These are phyloP conservation scores for Tulasnella sp. DNA, from an alignment of 768 basidiomycete genomes.

Conservation along the genomic window DNA sequence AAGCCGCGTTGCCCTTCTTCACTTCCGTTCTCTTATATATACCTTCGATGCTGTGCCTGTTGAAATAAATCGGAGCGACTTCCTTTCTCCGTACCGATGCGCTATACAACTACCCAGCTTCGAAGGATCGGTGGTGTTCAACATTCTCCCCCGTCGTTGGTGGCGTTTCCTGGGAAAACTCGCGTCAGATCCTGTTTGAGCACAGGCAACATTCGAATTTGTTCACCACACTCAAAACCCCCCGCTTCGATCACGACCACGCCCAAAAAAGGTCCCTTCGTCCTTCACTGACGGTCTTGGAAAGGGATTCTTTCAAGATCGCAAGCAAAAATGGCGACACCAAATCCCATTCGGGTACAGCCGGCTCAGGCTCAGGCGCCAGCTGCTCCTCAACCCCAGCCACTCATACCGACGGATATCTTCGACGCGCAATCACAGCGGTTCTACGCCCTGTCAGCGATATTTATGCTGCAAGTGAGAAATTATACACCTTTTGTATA, in stretches of 20 bases:
- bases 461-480: conserved; percentile 65
- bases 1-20: not conserved
- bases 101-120: not conserved
- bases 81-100: not conserved
- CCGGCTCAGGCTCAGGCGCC: not conserved
- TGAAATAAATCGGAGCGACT: not conserved
- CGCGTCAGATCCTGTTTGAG: not conserved
- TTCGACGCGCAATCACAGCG: conserved; percentile 73
- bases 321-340: not conserved
- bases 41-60: not conserved
- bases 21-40: not conserved
- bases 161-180: not conserved
- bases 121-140: not conserved
- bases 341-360: not conserved
- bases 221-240: not conserved
- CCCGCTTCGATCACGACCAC: not conserved
- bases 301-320: not conserved
- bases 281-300: not conserved
- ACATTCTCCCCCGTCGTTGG: not conserved
- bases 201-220: not conserved
- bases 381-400: conserved; percentile 22
- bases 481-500: conserved; percentile 3
- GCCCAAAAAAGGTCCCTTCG: not conserved
- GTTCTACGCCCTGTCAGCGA: conserved; percentile 67
- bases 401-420: conserved; percentile 66